Percentiles rank a stretch among this genome's conserved stretches.
Conservation (phyloP, 2,329 filamentous ascomycete species). For the Colletotrichum godetiae region DNA sequence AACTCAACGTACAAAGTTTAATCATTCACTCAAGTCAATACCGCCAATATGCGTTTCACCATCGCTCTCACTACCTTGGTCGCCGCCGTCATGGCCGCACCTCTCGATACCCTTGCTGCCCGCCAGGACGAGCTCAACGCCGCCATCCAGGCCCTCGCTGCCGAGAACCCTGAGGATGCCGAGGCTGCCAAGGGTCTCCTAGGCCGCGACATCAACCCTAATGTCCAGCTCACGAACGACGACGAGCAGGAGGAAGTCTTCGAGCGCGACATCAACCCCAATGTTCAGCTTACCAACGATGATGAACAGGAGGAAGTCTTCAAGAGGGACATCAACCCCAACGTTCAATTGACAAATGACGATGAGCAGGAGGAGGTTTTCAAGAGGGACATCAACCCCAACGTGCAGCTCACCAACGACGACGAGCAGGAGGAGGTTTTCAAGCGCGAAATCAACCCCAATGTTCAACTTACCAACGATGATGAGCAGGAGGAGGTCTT, state of each 20-base stretch:
- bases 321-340: neutral
- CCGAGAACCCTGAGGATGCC: constrained; percentile 21
- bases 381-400: neutral
- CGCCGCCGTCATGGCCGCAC: constrained; percentile 26
- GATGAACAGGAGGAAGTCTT: constrained; percentile 11
- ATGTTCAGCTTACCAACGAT: neutral
- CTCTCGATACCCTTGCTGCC: constrained; percentile 11
- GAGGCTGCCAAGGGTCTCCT: constrained; percentile 1
- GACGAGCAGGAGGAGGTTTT: constrained; percentile 10
- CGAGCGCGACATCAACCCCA: neutral
- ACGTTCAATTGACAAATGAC: neutral
- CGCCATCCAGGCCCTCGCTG: constrained; percentile 8
- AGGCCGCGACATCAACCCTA: neutral
- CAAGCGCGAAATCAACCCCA: constrained; percentile 1
- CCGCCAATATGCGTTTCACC: constrained; percentile 28
- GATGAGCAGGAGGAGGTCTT: constrained; percentile 8
- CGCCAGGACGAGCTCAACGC: constrained; percentile 15
- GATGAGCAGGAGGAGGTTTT: constrained; percentile 7
- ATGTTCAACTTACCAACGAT: neutral
- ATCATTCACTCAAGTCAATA: neutral
- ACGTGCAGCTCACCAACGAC: neutral
- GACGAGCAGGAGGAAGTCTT: neutral
- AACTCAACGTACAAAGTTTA: neutral
- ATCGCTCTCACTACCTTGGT: constrained; percentile 25
- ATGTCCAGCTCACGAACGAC: neutral